Base-by-base conservation (phyloP, 129 eudicot genomes). In the Solidago caesia region DNA sequence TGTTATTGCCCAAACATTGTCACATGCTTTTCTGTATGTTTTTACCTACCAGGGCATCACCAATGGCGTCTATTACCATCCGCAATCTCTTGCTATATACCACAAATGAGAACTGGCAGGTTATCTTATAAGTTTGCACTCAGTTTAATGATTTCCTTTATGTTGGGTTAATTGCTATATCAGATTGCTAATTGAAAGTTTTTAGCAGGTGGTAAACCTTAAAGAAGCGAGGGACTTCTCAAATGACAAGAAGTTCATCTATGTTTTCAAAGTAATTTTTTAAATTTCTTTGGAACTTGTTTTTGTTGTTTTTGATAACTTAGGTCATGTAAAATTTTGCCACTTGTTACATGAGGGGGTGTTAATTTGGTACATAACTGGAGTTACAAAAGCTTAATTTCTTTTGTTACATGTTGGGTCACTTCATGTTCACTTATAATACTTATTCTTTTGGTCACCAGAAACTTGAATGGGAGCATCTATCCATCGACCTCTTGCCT, bases 381-480 rank as follows among this genome's bases (percentile, higher is more conserved):
- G 47, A 29, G 39, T 33, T 33, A 33, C 33, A 41, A 33, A 61
- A 33, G 5, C 44, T 25, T 57, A 21, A 55, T 9, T 63, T 16
- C n/a, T 29, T 74, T 15, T 12, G 7, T 66, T 74, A 46, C 70
- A 5, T 73, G 39, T 14, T 12, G 41, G 27, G 5, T 44, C 6
- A 27, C 46, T 44, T 59, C 25, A 25, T 45, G 43, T 79, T 64
- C 61, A 69, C 53, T 69, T 67, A 75, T 76, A 57, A 43, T 71
- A n/a, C 67, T 73, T 67, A 26, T 81, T 70, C 71, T 65, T 67
- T 74, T 78, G 77, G 75, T 82, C 27, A 56, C 69, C 94, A 94
- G 99, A 94, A 94, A 81, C 99, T 94, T 89, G 91, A 91, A 82
- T 94, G 99, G 99, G 96, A 89, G 80, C 82, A 82, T 79, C 77